Evolutionary conservation across 345 rosid species (phyloP).

Genomic region (Lumnitzera racemosa): DNA sequence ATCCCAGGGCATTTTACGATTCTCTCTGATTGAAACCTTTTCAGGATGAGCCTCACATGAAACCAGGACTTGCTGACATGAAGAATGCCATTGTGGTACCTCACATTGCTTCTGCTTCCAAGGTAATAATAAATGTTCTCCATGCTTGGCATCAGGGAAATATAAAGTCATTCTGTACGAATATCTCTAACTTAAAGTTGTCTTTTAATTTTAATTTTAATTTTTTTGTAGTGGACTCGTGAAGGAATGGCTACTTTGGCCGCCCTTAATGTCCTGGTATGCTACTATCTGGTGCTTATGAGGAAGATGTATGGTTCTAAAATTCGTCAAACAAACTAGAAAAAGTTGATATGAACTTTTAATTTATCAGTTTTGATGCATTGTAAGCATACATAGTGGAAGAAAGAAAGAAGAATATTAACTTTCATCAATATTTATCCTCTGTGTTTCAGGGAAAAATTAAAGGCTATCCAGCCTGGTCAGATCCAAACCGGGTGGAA

Average conservation of each 20-base stretch:
- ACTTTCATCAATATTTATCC: background rate
- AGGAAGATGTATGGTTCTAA: background rate
- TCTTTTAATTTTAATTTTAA: background rate
- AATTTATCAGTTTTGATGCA: too few species aligned
- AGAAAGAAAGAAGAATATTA: background rate
- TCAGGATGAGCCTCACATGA: constrained; percentile 97
- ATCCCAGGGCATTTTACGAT: constrained; percentile 3
- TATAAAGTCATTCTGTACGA: too few species aligned
- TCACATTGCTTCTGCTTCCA: constrained; percentile 97
- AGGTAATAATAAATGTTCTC: constrained; percentile 36
- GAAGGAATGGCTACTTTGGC: constrained; percentile 99
- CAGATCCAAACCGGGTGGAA: constrained; percentile 60
- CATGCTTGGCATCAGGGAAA: background rate
- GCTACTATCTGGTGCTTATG: background rate
- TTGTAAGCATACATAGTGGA: too few species aligned
- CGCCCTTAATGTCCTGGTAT: constrained; percentile 86
- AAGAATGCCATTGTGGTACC: constrained; percentile 88
- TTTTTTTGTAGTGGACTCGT: constrained; percentile 77
- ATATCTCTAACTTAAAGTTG: too few species aligned
- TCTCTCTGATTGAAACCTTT: background rate
- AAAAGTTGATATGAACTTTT: too few species aligned
- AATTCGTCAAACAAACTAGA: background rate
- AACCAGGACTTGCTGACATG: constrained; percentile 91
- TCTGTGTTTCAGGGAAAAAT: constrained; percentile 54
- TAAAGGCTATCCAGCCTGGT: constrained; percentile 89